Evolutionary conservation across 306 rosid genomes (phyloP).

Genomic region (Carpinus fangiana): DNA sequence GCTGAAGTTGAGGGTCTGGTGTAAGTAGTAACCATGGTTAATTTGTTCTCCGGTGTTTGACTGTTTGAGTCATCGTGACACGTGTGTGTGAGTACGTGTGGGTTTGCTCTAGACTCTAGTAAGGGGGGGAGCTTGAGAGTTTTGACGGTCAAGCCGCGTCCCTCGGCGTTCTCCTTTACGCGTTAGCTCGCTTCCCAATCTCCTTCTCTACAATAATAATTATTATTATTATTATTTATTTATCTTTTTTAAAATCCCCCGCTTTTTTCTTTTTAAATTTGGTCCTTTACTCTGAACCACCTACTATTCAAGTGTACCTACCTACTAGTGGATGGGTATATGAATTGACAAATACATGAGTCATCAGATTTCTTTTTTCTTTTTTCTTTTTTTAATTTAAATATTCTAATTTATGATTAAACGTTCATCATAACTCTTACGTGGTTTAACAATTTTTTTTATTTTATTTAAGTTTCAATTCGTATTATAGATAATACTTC

Average conservation of each 20-base stretch:
- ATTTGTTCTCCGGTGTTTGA: not conserved
- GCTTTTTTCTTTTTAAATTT: not conserved
- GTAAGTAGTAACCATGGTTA: not conserved
- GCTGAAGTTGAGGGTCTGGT: too few species aligned
- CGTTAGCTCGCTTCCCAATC: slow-evolving; percentile 22
- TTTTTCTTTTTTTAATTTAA: too few species aligned
- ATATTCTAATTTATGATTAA: too few species aligned
- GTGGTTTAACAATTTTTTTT: too few species aligned
- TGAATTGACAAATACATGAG: too few species aligned
- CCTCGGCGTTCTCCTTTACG: slow-evolving; percentile 8
- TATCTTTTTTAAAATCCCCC: not conserved
- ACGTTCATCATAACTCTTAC: too few species aligned
- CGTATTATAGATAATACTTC: too few species aligned
- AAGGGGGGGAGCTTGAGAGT: not conserved
- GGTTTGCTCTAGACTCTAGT: not conserved
- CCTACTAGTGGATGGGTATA: too few species aligned
- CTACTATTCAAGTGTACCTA: too few species aligned
- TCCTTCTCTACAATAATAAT: not conserved
- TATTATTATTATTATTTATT: not conserved
- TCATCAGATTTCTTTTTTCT: too few species aligned
- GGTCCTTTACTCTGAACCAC: not conserved
- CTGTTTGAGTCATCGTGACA: not conserved
- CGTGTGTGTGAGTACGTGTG: too few species aligned
- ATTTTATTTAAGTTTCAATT: too few species aligned
- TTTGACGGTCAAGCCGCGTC: slow-evolving; percentile 29